A percentile compares a stretch with the other conserved stretches of the same genome.
These are phyloP conservation scores for Penicillium sp. DNA, from an alignment of 2,329 filamentous ascomycete genomes.

Conservation along the genomic window DNA sequence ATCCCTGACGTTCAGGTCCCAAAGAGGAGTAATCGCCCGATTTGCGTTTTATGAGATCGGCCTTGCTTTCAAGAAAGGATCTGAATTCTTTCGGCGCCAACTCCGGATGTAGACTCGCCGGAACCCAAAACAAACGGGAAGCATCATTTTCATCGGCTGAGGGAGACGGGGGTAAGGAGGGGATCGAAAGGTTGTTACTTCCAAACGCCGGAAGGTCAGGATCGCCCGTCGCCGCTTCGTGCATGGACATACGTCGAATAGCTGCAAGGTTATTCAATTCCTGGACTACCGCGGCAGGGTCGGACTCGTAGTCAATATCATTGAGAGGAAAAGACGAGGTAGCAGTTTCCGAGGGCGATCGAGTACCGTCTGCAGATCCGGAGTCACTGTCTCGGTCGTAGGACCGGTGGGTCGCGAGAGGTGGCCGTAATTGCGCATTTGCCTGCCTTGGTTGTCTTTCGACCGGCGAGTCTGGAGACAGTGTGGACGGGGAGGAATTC, in stretches of 20 bases:
- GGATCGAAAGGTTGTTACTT: constrained; percentile 37
- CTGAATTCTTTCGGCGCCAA: constrained; percentile 95
- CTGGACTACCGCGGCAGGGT: constrained; percentile 83
- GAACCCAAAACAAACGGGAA: constrained; percentile 90
- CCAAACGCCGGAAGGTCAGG: constrained; percentile 49
- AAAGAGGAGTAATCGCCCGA: constrained; percentile 68
- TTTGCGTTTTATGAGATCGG: constrained; percentile 81
- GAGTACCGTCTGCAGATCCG: constrained; percentile 54
- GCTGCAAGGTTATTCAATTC: constrained; percentile 91
- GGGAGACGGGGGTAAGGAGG: constrained; percentile 43
- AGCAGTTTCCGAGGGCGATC: constrained; percentile 54
- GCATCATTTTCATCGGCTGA: constrained; percentile 75
- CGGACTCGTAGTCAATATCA: constrained; percentile 83
- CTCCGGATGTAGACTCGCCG: constrained; percentile 89
- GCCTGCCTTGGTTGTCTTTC: constrained; percentile 26
- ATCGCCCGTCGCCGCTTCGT: constrained; percentile 67
- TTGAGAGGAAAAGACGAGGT: constrained; percentile 70
- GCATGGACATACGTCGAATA: constrained; percentile 90
- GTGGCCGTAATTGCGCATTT: constrained; percentile 35
- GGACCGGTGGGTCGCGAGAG: constrained; percentile 27
- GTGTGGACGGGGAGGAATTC: constrained; percentile 26
- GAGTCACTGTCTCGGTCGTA: constrained; percentile 49
- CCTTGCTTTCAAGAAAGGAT: constrained; percentile 88
- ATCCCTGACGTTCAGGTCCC: constrained; percentile 54
- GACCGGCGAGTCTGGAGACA: constrained; percentile 35